Base-by-base conservation (phyloP, 2,329 filamentous ascomycete species). In the Zopfia rhizophila region DNA sequence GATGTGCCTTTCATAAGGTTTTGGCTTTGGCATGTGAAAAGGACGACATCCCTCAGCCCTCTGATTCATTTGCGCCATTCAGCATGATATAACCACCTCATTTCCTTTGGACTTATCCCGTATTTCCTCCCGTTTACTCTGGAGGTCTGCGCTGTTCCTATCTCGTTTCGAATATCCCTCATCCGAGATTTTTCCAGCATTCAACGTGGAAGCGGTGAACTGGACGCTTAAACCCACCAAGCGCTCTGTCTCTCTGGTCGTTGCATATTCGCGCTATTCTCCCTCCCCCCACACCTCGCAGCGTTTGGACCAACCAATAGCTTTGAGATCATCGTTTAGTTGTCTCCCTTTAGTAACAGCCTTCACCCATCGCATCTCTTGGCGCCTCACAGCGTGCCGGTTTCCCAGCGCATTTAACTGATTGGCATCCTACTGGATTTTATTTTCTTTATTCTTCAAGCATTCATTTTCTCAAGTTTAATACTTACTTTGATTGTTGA, bases 11-110 rank as follows among this genome's bases (percentile, higher is more conserved):
- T 14, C 35, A 46, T 41, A 13, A 21, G 38, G 25, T 13, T 24
- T 36, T 31, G 22, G 21, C 27, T 22, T 41, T 58, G 30, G 44
- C 65, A 67, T 66, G 65, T 65, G 60, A 67, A 63, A 47, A 42
- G 35, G 19, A 36, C 56, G 38, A 55, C 53, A 59, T 56, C 25
- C 27, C 45, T 53, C 46, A 55, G 45, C 52, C 51, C 42, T 38
- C 41, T 16, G 29, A 33, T 35, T 42, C 39, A 13, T 45, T 25
- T 52, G 42, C 49, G 31, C 33, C 42, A 23, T 29, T 18, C 24
- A 22, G 24, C 38, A 35, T n/a, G 14, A 57, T 58, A 48, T 54
- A 63, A 48, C 32, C 52, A 48, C 42, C 46, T 57, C n/a, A n/a
- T 38, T 18, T 24, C 22, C 22, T 11, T 11, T 12, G 12, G 22